Percentiles rank a stretch among this genome's conserved stretches.
phyloP scores from a whole-genome alignment of 1,284 basidiomycete species.

The Trichosporon sp. region DNA sequence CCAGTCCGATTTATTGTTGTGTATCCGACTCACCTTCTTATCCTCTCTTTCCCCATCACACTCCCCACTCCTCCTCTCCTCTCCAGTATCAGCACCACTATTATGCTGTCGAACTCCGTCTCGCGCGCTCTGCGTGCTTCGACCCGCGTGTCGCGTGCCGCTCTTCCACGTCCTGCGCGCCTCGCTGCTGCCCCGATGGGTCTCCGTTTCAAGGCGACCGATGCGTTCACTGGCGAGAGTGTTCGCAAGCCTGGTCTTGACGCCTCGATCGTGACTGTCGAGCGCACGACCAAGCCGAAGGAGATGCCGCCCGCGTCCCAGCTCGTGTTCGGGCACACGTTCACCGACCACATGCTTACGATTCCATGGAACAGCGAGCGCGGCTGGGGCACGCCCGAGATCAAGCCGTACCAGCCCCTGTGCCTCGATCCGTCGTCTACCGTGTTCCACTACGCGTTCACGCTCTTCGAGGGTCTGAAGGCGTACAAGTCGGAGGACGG shows the following conservation, averaged over 20 bases:
- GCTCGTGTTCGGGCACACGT: conserved; percentile 54
- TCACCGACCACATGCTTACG: conserved; percentile 87
- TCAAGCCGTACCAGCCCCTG: conserved; percentile 75
- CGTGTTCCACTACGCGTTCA: conserved; percentile 84
- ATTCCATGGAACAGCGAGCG: conserved; percentile 66
- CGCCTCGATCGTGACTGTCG: conserved; percentile 54
- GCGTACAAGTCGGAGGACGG: conserved; percentile 80
- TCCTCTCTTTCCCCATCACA: neutral
- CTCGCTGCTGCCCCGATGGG: neutral
- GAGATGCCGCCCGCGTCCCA: conserved; percentile 43
- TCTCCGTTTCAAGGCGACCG: conserved; percentile 20
- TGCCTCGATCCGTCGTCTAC: conserved; percentile 74
- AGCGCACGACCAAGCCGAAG: conserved; percentile 50
- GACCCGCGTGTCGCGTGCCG: conserved; percentile 2
- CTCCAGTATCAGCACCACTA: neutral
- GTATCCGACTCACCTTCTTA: neutral
- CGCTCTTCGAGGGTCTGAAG: conserved; percentile 89
- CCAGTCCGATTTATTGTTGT: neutral
- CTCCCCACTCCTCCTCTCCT: neutral
- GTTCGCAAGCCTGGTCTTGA: conserved; percentile 26
- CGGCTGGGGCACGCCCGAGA: conserved; percentile 80
- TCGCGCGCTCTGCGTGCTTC: conserved; percentile 2
- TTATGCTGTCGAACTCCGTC: conserved; percentile 6
- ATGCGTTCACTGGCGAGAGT: neutral
- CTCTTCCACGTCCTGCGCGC: neutral